phyloP scores from a whole-genome alignment of 176 grass and related monocot genomes.

The Rhynchospora pubera region DNA sequence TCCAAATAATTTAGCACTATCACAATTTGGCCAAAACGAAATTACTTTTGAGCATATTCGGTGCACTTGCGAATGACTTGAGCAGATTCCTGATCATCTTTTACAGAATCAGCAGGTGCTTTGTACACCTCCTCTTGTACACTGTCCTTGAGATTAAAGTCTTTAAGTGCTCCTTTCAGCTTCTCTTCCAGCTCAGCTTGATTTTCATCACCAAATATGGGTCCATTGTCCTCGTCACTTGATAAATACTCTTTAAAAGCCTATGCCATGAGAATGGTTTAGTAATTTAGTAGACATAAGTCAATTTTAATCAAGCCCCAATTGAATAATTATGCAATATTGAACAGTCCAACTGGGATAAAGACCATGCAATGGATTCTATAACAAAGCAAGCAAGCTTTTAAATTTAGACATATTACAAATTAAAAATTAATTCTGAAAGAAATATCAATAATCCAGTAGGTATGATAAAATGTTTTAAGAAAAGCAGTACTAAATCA shows the following conservation, averaged over 20 bases:
- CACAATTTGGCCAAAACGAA: not conserved
- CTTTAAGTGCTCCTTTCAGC: slow-evolving; percentile 23
- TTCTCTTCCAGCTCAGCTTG: slow-evolving; percentile 1
- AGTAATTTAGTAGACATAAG: no score
- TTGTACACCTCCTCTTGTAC: slow-evolving; percentile 6
- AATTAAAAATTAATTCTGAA: not conserved
- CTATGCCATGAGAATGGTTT: not conserved
- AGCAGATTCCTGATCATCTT: slow-evolving; percentile 33
- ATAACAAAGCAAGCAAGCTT: not conserved
- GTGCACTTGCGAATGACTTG: slow-evolving; percentile 60
- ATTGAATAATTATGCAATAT: no score
- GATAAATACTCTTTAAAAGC: slow-evolving; percentile 1
- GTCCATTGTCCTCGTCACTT: not conserved
- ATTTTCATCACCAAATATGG: not conserved
- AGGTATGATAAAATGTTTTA: not conserved
- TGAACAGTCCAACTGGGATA: no score
- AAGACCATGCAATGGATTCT: no score
- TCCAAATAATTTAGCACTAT: not conserved
- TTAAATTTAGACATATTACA: not conserved
- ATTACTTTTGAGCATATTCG: slow-evolving; percentile 64
- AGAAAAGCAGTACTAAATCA: not conserved
- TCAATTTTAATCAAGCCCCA: no score
- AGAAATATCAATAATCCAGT: not conserved
- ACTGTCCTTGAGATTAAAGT: not conserved
- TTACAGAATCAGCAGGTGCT: slow-evolving; percentile 23